phyloP scores from a whole-genome alignment of 306 rosid genomes.

The Vigna radiata region DNA sequence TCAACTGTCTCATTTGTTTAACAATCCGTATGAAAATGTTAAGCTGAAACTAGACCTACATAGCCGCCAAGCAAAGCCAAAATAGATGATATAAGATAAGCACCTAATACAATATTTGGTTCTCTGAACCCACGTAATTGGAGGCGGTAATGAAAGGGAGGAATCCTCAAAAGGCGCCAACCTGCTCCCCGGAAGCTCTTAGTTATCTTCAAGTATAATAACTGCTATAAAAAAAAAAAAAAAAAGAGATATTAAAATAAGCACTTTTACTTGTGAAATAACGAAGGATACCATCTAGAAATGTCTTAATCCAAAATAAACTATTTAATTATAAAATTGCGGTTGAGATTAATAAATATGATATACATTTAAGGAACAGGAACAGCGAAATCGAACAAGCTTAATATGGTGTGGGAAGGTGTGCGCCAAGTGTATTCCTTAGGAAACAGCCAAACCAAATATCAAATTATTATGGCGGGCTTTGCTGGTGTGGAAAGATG shows the following conservation, averaged over 20 bases:
- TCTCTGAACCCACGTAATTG: constrained; percentile 73
- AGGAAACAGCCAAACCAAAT: too few species aligned
- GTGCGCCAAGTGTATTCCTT: too few species aligned
- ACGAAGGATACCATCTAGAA: too few species aligned
- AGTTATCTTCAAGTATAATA: constrained; percentile 60
- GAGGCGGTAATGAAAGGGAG: constrained; percentile 76
- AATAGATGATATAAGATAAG: constrained; percentile 74
- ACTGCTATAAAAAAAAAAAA: constrained; percentile 47
- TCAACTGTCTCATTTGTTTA: background rate
- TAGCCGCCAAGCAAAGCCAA: constrained; percentile 83
- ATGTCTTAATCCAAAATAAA: too few species aligned
- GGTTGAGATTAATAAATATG: too few species aligned
- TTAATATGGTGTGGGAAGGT: too few species aligned
- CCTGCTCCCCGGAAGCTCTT: constrained; percentile 55
- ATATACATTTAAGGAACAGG: too few species aligned
- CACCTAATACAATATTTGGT: constrained; percentile 79
- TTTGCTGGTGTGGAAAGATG: background rate
- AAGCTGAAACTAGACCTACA: constrained; percentile 85
- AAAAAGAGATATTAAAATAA: constrained; percentile 19
- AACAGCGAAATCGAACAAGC: too few species aligned
- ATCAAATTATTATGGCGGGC: too few species aligned
- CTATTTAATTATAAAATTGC: too few species aligned
- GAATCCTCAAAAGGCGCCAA: constrained; percentile 67
- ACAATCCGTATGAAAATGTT: constrained; percentile 20
- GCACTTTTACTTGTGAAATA: background rate